Evolutionary conservation across 768 basidiomycete species (phyloP).

Genomic region (Kwoniella newhampshirensis): DNA sequence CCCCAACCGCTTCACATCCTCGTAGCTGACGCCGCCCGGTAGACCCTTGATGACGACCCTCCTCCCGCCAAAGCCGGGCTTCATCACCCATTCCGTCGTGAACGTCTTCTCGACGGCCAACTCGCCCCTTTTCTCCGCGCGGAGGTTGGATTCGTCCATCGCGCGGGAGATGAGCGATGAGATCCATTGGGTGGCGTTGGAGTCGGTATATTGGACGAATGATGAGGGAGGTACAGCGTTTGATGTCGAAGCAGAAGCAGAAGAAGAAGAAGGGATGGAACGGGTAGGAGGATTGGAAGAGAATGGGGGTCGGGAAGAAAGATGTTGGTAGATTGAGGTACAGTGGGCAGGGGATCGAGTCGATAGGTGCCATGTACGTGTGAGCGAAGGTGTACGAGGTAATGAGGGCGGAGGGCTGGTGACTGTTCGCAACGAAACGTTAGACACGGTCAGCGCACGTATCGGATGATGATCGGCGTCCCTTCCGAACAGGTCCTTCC

Average conservation of each 20-base stretch:
- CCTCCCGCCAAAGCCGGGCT: slow-evolving; percentile 6
- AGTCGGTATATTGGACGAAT: not conserved
- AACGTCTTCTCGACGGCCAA: not conserved
- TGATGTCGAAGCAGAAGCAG: not conserved
- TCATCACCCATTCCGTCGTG: slow-evolving; percentile 15
- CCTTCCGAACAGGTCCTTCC: too few species aligned
- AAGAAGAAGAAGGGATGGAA: not conserved
- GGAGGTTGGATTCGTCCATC: not conserved
- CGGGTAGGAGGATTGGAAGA: not conserved
- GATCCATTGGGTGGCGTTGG: not conserved
- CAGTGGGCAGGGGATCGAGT: slow-evolving; percentile 3
- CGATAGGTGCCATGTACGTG: slow-evolving; percentile 17
- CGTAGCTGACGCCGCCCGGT: slow-evolving; percentile 1
- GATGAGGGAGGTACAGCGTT: not conserved
- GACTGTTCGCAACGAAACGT: slow-evolving; percentile 2
- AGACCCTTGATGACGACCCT: slow-evolving; percentile 23
- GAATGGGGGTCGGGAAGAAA: slow-evolving; percentile 13
- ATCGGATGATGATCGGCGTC: too few species aligned
- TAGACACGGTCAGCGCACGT: not conserved
- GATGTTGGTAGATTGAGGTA: not conserved
- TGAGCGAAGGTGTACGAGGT: slow-evolving; percentile 15
- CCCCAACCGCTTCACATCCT: slow-evolving; percentile 14
- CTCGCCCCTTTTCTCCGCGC: not conserved
- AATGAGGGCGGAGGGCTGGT: slow-evolving; percentile 22
- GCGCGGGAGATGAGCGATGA: slow-evolving; percentile 4